Base-by-base conservation (phyloP, 495 filamentous ascomycete genomes). In the Friedmanniomyces endolithicus region DNA sequence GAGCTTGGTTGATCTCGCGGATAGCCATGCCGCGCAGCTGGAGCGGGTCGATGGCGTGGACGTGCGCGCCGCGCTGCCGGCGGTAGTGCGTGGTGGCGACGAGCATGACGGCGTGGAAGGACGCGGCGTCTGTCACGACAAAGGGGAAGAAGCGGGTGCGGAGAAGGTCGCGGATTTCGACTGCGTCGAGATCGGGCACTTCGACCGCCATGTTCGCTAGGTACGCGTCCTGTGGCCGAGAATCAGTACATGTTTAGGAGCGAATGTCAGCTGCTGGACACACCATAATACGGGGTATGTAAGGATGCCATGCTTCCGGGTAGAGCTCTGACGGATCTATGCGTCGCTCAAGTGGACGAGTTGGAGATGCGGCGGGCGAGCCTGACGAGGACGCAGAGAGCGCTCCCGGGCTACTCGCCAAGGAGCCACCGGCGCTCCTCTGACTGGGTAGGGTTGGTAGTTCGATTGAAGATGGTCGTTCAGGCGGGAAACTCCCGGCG, bases 121-220 rank as follows among this genome's bases (percentile, higher is more conserved):
- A 60, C n/a, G 72, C 64, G 0, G 65, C 63, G 45, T 73, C 71
- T 22, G 65, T 69, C 60, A 73, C 69, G 12, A 68, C 68, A 16
- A 75, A 60, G 4, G 73, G 73, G 50, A 74, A 72, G 71, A 72
- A 76, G n/a, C 55, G 56, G 20, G 70, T 67, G 27, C 74, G 63
- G 22, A 77, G 63, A 11, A 71, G 68, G 17, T 66, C 70, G 8
- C 47, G 59, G 24, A 64, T 63, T 0, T 63, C 65, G 11, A 64
- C 62, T 22, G 63, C 62, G 44, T 74, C 73, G 19, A 77, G 63
- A 41, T 74, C 70, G 17, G 73, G 74, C 16, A 76, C 74, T 55
- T 74, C 70, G 23, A 69, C 63, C 20, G 70, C 73, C 67, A 76
- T 69, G 59, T 67, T 60, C 11, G 67, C 52, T n/a, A 74, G 57